A percentile compares a stretch with the other conserved stretches of the same genome.
Conservation (phyloP, 129 eudicot genomes). For the Centaurea solstitialis region DNA sequence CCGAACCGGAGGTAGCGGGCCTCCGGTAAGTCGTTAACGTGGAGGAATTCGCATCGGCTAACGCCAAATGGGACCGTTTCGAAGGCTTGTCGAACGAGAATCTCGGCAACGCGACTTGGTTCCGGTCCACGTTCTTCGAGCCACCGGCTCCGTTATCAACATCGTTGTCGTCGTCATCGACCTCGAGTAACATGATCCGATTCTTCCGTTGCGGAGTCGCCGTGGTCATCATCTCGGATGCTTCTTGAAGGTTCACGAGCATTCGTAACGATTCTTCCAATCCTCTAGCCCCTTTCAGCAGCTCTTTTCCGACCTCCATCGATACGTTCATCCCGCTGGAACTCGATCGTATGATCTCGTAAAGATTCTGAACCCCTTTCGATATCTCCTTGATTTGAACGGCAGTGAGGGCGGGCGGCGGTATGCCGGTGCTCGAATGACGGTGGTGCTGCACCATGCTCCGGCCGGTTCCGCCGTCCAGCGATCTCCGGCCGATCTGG, state of each 20-base stretch:
- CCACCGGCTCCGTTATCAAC: conserved; percentile 44
- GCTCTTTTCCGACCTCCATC: conserved; percentile 68
- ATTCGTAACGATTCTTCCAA: conserved; percentile 82
- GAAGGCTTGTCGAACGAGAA: conserved; percentile 76
- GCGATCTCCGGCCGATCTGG: conserved; percentile 59
- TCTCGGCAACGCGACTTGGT: conserved; percentile 60
- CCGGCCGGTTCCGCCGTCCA: conserved; percentile 19
- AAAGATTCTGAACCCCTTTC: conserved; percentile 77
- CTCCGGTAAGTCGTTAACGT: conserved; percentile 16
- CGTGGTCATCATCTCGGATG: conserved; percentile 45
- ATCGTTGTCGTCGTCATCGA: conserved; percentile 57
- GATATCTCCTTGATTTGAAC: conserved; percentile 75
- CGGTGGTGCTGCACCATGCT: conserved; percentile 25
- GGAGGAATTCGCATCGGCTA: conserved; percentile 28
- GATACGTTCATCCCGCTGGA: conserved; percentile 56
- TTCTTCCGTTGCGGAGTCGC: conserved; percentile 45
- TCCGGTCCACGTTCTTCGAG: conserved; percentile 28
- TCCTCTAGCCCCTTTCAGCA: conserved; percentile 81
- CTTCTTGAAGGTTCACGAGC: conserved; percentile 89
- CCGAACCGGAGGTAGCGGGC: conserved; percentile 30
- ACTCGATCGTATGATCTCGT: conserved; percentile 62
- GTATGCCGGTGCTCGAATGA: conserved; percentile 28
- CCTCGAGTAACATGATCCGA: conserved; percentile 65
- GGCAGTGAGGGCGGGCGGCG: conserved; percentile 53
- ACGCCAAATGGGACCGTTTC: conserved; percentile 32